Evolutionary conservation across 805 yeast genomes (phyloP), one percentile per base, ranked within the genome.

Genomic region (Suhomyces sp.): DNA sequence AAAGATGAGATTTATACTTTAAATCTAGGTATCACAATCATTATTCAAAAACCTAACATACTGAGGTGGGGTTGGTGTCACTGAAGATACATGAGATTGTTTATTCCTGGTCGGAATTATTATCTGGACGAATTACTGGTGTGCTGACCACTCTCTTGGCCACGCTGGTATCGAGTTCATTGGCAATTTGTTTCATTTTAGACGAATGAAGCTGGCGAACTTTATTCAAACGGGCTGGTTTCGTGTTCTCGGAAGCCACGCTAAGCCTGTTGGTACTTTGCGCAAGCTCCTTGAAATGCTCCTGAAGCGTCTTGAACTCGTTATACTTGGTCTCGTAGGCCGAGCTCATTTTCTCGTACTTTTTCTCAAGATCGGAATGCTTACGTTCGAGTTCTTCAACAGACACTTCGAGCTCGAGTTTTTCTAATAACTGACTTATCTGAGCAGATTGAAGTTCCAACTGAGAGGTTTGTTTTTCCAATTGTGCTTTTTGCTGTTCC

Each of bases 61-160:
- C 12, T 27, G 29, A 27, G 8, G 19, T 19, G 8, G 27, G 27
- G 9, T 26, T 26, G 27, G 27, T 29, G 12, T 29, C 33, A 29
- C 6, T 12, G 33, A 29, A 12, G 33, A 12, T 31, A 8, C 10
- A 13, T 33, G 3, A 5, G 36, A 10, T 9, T n/a, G 36, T 31
- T 31, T 36, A 38, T 19, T 38, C 42, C n/a, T 38, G 24, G 24
- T 38, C 42, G 7, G 42, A 38, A 10, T 38, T 38, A 12, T 38
- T 38, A 17, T 38, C 42, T 6, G 12, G 24, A 17, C 42, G 42
- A 5, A 22, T 22, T 12, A 48, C 50, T 15, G 71, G 71, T 1
- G 71, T 62, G 54, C 73, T 69, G 9, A 64, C 64, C 1, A 69
- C 58, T 52, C 74, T 60, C 48, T 68, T 69, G 35, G 24, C 45